Percentiles rank a stretch among this genome's conserved stretches.
Evolutionary conservation across 192 early-diverging fungal species (phyloP).

Genomic region (Podila epicladia): DNA sequence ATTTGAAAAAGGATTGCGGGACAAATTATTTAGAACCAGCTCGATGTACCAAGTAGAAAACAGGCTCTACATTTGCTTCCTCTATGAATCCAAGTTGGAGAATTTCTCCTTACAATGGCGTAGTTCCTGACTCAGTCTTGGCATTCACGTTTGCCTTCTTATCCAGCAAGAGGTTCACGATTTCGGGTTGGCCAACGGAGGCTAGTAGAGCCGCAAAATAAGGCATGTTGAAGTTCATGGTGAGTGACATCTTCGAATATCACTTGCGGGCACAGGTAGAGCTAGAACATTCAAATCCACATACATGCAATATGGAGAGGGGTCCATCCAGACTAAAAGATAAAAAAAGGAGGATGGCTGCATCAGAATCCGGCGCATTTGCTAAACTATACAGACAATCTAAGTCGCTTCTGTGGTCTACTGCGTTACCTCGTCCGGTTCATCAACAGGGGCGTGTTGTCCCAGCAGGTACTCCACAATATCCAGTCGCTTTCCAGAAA

Average conservation of each 20-base stretch:
- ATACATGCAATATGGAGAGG: constrained; percentile 66
- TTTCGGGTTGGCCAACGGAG: constrained; percentile 55
- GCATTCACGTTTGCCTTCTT: constrained; percentile 50
- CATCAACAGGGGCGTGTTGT: constrained; percentile 70
- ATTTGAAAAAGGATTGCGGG: neutral
- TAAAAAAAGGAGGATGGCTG: neutral
- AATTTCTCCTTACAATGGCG: constrained; percentile 53
- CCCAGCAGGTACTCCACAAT: constrained; percentile 74
- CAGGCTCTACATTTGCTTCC: too few species aligned
- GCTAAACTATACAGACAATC: neutral
- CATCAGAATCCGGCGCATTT: neutral
- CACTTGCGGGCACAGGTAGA: neutral
- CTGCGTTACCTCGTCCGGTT: constrained; percentile 67
- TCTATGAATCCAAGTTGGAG: too few species aligned
- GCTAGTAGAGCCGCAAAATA: constrained; percentile 25
- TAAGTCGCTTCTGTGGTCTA: neutral
- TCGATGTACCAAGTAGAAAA: too few species aligned
- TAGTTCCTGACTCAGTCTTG: constrained; percentile 61
- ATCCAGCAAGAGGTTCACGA: constrained; percentile 49
- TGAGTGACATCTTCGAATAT: neutral
- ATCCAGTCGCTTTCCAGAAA: constrained; percentile 75
- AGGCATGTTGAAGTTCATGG: neutral
- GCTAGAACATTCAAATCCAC: neutral
- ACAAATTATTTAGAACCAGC: too few species aligned
- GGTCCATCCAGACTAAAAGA: constrained; percentile 59